These are phyloP conservation scores for Plasmodium ovale DNA, from an alignment of 169 alveolate genomes.

Conservation along the genomic window DNA sequence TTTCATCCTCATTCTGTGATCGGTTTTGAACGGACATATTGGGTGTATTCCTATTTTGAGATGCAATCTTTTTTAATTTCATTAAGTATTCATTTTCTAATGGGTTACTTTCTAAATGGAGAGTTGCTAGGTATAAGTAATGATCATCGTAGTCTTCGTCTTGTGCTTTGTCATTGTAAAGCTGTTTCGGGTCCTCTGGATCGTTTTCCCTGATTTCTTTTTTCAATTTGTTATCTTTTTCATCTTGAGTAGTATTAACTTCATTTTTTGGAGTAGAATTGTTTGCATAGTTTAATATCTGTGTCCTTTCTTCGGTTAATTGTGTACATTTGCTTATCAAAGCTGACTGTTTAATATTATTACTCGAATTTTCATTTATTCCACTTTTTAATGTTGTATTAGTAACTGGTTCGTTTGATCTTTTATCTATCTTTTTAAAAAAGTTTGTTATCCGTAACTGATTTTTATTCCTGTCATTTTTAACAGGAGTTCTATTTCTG, in stretches of 20 bases:
- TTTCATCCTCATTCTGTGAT: neutral
- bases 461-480: neutral
- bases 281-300: neutral
- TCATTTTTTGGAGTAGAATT: neutral
- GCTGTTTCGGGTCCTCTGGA: neutral
- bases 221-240: neutral
- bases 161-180: neutral
- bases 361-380: neutral
- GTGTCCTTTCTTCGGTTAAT: neutral
- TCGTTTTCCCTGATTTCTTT: neutral
- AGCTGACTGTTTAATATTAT: conserved; percentile 1
- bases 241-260: neutral
- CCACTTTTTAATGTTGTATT: neutral
- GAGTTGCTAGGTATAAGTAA: too few relatives aligned
- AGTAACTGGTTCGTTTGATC: conserved; percentile 6
- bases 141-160: too few relatives aligned
- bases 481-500: conserved; percentile 5
- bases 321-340: neutral
- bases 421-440: conserved; percentile 29
- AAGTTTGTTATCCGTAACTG: conserved; percentile 49
- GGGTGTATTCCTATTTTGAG: too few relatives aligned
- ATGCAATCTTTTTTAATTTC: neutral
- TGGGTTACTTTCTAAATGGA: too few relatives aligned
- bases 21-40: too few relatives aligned
- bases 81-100: too few relatives aligned